Conservation (phyloP, 345 rosid genomes). For the Cochlearia excelsa region DNA sequence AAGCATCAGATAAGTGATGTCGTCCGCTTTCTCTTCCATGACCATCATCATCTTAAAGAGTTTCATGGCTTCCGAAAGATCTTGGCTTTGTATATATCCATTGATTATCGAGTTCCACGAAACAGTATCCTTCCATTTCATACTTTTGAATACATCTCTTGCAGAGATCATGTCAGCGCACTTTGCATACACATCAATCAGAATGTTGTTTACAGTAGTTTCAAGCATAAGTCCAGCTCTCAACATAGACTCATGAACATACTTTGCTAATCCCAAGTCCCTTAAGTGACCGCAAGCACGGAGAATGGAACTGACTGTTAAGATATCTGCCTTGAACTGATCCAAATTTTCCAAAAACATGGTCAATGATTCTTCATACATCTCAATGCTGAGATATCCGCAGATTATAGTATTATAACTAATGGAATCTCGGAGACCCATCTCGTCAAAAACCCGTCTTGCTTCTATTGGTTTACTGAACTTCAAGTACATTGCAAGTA, state of each 20-base stretch:
- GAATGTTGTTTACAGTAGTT: constrained; percentile 45
- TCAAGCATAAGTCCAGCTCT: constrained; percentile 40
- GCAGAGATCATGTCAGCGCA: constrained; percentile 49
- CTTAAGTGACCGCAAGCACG: constrained; percentile 52
- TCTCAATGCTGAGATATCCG: constrained; percentile 46
- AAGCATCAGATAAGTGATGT: constrained; percentile 47
- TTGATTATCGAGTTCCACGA: constrained; percentile 64
- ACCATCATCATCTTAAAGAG: constrained; percentile 54
- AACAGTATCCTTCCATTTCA: constrained; percentile 49
- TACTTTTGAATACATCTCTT: constrained; percentile 44
- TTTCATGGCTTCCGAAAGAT: constrained; percentile 41
- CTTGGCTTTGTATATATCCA: constrained; percentile 45
- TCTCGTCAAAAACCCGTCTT: constrained; percentile 49
- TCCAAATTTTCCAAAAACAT: constrained; percentile 44
- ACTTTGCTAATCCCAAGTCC: constrained; percentile 45
- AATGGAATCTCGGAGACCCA: constrained; percentile 47
- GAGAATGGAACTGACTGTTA: constrained; percentile 54
- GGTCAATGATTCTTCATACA: constrained; percentile 43
- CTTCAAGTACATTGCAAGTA: constrained; percentile 64
- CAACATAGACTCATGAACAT: constrained; percentile 44
- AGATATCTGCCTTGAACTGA: constrained; percentile 47
- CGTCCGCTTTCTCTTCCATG: constrained; percentile 44
- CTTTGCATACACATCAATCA: constrained; percentile 56
- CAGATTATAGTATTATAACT: constrained; percentile 66
- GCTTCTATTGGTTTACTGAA: constrained; percentile 40